These are phyloP conservation scores for Aspergillus puulaauensis DNA, from an alignment of 2,329 filamentous ascomycete species.

Conservation along the genomic window DNA sequence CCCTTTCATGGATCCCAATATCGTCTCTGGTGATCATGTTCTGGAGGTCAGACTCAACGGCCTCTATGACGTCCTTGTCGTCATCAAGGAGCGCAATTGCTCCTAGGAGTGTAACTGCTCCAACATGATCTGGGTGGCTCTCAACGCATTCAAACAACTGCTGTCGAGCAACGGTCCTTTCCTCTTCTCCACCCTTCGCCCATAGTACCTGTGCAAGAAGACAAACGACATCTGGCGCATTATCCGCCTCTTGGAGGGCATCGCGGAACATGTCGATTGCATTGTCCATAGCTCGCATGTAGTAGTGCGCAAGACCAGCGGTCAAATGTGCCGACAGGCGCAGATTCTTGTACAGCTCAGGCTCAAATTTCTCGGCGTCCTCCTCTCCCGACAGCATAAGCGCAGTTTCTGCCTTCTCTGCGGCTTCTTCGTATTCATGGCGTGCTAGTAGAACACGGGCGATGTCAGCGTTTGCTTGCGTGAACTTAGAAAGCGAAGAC, in stretches of 20 bases:
- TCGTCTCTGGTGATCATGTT: slow-evolving; percentile 67
- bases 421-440: slow-evolving; percentile 64
- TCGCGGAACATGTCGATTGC: slow-evolving; percentile 78
- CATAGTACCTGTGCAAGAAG: slow-evolving; percentile 88
- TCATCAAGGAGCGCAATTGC: slow-evolving; percentile 79
- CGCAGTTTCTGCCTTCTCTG: slow-evolving; percentile 77
- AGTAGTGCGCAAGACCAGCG: slow-evolving; percentile 79
- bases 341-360: slow-evolving; percentile 66
- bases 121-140: slow-evolving; percentile 70
- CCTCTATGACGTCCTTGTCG: slow-evolving; percentile 75
- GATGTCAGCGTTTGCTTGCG: slow-evolving; percentile 81
- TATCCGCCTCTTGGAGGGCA: slow-evolving; percentile 73
- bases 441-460: slow-evolving; percentile 77
- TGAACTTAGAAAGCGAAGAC: slow-evolving; percentile 71
- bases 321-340: slow-evolving; percentile 84
- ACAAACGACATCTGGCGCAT: slow-evolving; percentile 80
- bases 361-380: slow-evolving; percentile 61
- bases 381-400: slow-evolving; percentile 75
- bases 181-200: slow-evolving; percentile 76
- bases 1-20: slow-evolving; percentile 63
- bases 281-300: slow-evolving; percentile 61
- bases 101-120: slow-evolving; percentile 76
- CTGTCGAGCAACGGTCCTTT: slow-evolving; percentile 72
- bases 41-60: slow-evolving; percentile 75
- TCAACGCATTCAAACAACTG: slow-evolving; percentile 80